These are phyloP conservation scores for Metschnikowia lochheadii DNA, from an alignment of 805 yeast species.

Conservation along the genomic window DNA sequence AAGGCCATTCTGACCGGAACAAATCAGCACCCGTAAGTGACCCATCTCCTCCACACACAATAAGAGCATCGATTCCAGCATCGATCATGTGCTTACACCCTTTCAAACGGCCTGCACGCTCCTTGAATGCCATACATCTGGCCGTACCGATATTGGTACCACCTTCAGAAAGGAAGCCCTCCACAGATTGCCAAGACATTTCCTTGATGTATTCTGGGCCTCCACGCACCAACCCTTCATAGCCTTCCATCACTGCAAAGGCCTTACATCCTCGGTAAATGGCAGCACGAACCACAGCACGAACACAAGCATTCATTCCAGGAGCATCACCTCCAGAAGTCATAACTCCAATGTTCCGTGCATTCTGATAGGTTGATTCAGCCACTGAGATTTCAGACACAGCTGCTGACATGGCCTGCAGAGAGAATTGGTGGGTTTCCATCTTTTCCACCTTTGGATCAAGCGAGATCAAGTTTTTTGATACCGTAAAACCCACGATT, in stretches of 20 bases:
- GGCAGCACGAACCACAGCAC: slow-evolving; percentile 71
- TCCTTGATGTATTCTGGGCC: slow-evolving; percentile 51
- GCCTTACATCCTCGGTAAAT: slow-evolving; percentile 61
- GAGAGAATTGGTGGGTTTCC: slow-evolving; percentile 1
- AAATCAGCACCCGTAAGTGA: slow-evolving; percentile 79
- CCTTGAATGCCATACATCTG: slow-evolving; percentile 62
- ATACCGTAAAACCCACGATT: slow-evolving; percentile 72
- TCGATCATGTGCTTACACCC: slow-evolving; percentile 64
- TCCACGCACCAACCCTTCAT: slow-evolving; percentile 67
- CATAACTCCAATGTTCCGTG: slow-evolving; percentile 64
- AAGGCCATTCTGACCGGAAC: slow-evolving; percentile 75
- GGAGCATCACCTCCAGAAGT: slow-evolving; percentile 83
- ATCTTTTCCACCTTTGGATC: slow-evolving; percentile 39
- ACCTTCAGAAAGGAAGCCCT: slow-evolving; percentile 66
- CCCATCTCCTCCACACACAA: slow-evolving; percentile 84
- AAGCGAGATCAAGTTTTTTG: slow-evolving; percentile 53
- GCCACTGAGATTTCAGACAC: slow-evolving; percentile 8
- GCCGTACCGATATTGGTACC: slow-evolving; percentile 83
- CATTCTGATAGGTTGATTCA: background rate
- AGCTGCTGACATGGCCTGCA: slow-evolving; percentile 10
- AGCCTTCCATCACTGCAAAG: slow-evolving; percentile 69
- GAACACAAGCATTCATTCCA: slow-evolving; percentile 74
- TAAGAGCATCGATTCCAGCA: slow-evolving; percentile 71
- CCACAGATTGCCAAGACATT: slow-evolving; percentile 70
- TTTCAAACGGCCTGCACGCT: slow-evolving; percentile 58